Conservation (phyloP, 192 early-diverging fungal species). For the Podila horticola region DNA sequence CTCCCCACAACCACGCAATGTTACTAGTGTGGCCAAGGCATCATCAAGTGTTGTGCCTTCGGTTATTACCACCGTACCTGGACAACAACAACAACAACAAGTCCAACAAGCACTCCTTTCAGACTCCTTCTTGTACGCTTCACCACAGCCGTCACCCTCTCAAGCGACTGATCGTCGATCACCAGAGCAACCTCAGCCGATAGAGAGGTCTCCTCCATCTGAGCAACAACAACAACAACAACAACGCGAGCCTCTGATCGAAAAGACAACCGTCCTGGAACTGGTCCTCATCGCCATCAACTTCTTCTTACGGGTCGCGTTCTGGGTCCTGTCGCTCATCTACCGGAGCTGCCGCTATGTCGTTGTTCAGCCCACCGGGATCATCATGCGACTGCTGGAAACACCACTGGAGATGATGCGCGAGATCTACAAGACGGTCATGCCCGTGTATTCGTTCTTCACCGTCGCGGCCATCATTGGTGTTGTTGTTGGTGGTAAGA, state of each 20-base stretch:
- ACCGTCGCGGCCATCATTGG: slow-evolving; percentile 36
- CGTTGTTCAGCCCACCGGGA: slow-evolving; percentile 6
- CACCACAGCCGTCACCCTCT: neutral
- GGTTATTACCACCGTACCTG: too few species aligned
- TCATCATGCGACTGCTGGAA: slow-evolving; percentile 3
- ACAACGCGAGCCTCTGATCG: neutral
- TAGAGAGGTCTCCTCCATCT: neutral
- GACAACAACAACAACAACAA: too few species aligned
- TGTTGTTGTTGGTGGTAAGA: slow-evolving; percentile 36
- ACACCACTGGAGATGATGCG: slow-evolving; percentile 16
- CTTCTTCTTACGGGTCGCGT: neutral
- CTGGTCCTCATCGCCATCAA: neutral
- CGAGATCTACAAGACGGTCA: slow-evolving; percentile 36
- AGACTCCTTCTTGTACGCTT: too few species aligned
- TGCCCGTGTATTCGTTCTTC: slow-evolving; percentile 48
- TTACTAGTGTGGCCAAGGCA: too few species aligned
- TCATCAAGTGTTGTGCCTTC: too few species aligned
- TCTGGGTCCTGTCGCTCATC: slow-evolving; percentile 2
- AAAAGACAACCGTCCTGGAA: neutral
- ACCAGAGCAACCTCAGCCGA: neutral
- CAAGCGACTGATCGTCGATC: neutral
- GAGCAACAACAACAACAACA: slow-evolving; percentile 1
- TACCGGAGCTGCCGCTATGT: neutral
- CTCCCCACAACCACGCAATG: slow-evolving; percentile 6
- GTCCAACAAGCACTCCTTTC: too few species aligned